Base-by-base conservation (phyloP, 306 rosid species). In the Astragalus membranaceus region DNA sequence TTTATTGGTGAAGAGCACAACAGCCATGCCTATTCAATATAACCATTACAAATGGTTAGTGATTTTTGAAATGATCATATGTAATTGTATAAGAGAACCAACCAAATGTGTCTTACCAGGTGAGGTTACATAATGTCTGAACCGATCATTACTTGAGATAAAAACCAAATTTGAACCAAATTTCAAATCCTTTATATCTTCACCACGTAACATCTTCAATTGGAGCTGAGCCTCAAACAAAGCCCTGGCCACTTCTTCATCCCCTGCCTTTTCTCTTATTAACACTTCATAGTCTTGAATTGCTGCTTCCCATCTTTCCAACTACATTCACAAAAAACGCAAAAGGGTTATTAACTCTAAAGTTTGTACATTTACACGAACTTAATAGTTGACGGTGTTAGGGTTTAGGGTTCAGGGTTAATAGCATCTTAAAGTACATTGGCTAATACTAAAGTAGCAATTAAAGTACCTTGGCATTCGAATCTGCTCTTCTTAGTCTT, bases 261-360 rank as follows among this genome's bases (percentile, higher is more conserved):
- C 83, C 79, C 86, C 96, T 32, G 99, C 92, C 46, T 78, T 88
- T 50, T 94, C 96, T 69, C 92, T 86, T 58, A 90, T 36, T 43
- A 91, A 72, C 73, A 87, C 68, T 64, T 94, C 97, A 46, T 94
- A 91, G 83, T 94, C 99, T 77, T 84, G 89, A 75, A 94, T 76
- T 4, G 97, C 76, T 58, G 89, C 88, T 79, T 80, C 92, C 99
- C 97, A 94, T 42, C 97, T 50, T 78, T 88, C 96, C 90, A 91
- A 75, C 99, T 94, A 35, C 9, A 49, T 5, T 3, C 32, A 54
- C 16, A 53, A 43, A 81, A 74, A 59, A 8, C 33, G 42, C 8
- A 1, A 50, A 60, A 32, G 59, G 8, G 52, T 57, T 59, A 33
- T 33, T 33, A 33, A 33, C 37, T 33, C 37, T 2, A 33, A 33